These are phyloP conservation scores for Trichoderma endophyticum DNA, from an alignment of 2,329 filamentous ascomycete genomes.

Conservation along the genomic window DNA sequence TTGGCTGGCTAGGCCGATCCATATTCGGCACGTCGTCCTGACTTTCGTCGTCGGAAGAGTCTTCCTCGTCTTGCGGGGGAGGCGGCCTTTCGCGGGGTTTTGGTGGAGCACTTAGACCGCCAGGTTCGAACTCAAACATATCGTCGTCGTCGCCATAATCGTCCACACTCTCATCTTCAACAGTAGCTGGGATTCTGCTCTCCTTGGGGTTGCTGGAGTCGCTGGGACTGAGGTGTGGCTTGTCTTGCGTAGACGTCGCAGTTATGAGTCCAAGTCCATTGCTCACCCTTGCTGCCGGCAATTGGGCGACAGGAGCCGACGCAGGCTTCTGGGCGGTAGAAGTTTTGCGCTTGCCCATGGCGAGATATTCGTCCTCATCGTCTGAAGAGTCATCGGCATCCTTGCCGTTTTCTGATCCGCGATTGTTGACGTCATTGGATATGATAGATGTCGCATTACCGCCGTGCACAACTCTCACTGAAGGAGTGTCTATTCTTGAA, in stretches of 20 bases:
- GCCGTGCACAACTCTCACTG: not conserved
- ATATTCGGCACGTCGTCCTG: not conserved
- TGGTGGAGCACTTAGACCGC: slow-evolving; percentile 32
- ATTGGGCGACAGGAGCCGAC: not conserved
- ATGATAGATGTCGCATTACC: not conserved
- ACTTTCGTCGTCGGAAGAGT: slow-evolving; percentile 29
- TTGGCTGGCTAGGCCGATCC: not conserved
- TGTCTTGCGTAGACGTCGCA: not conserved
- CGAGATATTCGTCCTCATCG: slow-evolving; percentile 36
- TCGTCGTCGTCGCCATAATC: slow-evolving; percentile 33
- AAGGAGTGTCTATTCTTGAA: not conserved
- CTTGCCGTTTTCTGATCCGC: slow-evolving; percentile 14
- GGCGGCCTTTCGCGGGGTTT: slow-evolving; percentile 27
- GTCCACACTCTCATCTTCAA: slow-evolving; percentile 5
- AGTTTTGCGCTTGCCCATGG: slow-evolving; percentile 38
- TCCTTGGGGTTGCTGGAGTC: not conserved
- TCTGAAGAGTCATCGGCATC: slow-evolving; percentile 38
- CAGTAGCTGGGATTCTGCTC: not conserved
- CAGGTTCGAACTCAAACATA: slow-evolving; percentile 46
- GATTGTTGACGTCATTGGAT: not conserved
- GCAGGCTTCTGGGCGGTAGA: slow-evolving; percentile 20
- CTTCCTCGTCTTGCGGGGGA: slow-evolving; percentile 37
- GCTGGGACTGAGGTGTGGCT: not conserved
- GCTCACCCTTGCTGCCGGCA: not conserved
- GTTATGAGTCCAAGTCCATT: not conserved